Base-by-base conservation (phyloP, 306 rosid species). In the Citrullus colocynthis region DNA sequence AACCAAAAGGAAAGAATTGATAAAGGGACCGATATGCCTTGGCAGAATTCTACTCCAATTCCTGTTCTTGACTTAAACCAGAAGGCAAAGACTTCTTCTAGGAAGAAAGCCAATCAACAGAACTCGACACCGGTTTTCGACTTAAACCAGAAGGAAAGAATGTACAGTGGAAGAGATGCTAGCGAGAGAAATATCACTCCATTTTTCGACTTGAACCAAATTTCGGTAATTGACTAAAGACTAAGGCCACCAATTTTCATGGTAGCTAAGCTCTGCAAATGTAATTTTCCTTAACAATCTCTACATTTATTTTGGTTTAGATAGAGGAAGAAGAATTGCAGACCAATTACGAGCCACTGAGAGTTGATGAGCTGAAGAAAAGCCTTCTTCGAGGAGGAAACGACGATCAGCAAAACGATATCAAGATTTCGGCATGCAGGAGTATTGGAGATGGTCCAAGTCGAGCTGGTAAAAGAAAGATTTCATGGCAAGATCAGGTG, bases 401-500 rank as follows among this genome's bases (percentile, higher is more conserved):
- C 16, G 96, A 89, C 0, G 93, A 92, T 81, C 95, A 85, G 81
- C 90, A 81, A 78, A 83, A 71, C 18, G 93, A 95, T 64, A 84
- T 87, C 82, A 92, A 92, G 86, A 79, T 95, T 7, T 89, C 87
- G 6, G 88, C 80, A 32, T 96, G 98, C 64, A 86, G 98, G 87
- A 88, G 82, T 41, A 51, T 86, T 13, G 97, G 93, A 6, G 90
- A 80, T 52, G 98, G 96, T 59, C 37, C 99, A 11, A 93, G 73
- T 79, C 87, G 97, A 78, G 58, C 93, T 4, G 90, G 90, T 82
- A 96, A 96, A 84, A 91, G 98, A 85, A 96, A 92, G 94, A 96
- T 96, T 81, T 85, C 98, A 67, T 91, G 99, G 99, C 99, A 93
- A 84, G 98, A 96, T 81, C 98, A 87, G 84, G 96, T 96, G 79